These are phyloP conservation scores for Debaryomycetaceae sp. DNA, from an alignment of 1,139 yeast genomes.

Conservation along the genomic window DNA sequence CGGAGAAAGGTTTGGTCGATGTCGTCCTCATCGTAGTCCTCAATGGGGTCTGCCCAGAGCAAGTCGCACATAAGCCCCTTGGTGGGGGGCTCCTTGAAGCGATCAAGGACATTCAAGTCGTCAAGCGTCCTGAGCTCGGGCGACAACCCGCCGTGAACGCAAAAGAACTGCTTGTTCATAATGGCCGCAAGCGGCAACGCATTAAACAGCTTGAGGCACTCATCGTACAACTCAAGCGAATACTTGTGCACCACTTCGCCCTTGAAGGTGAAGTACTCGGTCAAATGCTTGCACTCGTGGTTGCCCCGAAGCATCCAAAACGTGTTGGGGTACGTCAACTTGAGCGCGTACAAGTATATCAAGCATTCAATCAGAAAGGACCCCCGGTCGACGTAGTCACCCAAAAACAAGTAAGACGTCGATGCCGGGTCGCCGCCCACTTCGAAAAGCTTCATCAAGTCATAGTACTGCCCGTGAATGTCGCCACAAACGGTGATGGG, in stretches of 20 bases:
- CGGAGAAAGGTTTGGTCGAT: conserved; percentile 43
- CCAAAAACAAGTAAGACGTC: conserved; percentile 79
- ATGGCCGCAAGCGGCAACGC: conserved; percentile 90
- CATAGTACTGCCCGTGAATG: conserved; percentile 92
- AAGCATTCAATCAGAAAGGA: conserved; percentile 88
- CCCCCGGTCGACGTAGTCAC: conserved; percentile 96
- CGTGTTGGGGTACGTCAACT: conserved; percentile 70
- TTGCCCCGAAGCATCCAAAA: conserved; percentile 89
- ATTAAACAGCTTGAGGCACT: conserved; percentile 75
- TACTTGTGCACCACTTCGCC: conserved; percentile 89
- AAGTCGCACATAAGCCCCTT: conserved; percentile 93
- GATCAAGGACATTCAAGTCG: conserved; percentile 65
- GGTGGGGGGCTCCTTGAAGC: conserved; percentile 93
- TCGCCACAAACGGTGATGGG: conserved; percentile 98
- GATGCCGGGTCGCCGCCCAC: conserved; percentile 86
- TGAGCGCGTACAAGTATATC: conserved; percentile 73
- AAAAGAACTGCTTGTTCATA: conserved; percentile 91
- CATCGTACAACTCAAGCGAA: conserved; percentile 62
- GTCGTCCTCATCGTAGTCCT: conserved; percentile 75
- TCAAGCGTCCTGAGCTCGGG: conserved; percentile 73
- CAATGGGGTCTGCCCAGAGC: conserved; percentile 94
- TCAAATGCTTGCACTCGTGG: conserved; percentile 92
- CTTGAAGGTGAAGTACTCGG: conserved; percentile 91
- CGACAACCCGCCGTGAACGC: conserved; percentile 97
- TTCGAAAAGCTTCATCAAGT: conserved; percentile 85